A percentile compares a stretch with the other conserved stretches of the same genome.
These are phyloP conservation scores for Carex parvula DNA, from an alignment of 176 grass and related monocot genomes.

Conservation along the genomic window DNA sequence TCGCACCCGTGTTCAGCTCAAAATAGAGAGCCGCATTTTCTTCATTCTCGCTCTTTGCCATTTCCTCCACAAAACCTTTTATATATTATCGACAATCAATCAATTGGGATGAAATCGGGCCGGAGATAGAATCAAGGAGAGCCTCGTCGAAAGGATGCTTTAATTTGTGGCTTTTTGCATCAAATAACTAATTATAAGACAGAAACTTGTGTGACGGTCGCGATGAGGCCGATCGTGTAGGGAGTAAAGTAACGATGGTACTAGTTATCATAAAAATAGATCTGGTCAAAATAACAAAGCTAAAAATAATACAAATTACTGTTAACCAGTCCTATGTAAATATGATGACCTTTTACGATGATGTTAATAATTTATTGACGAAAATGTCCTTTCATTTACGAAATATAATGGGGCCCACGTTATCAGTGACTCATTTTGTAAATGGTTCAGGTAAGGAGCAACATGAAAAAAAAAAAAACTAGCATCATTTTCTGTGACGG, in stretches of 20 bases:
- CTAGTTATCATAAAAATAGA: too few relatives aligned
- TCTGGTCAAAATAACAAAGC: too few relatives aligned
- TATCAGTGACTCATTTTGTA: too few relatives aligned
- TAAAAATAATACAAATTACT: too few relatives aligned
- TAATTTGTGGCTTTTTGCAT: not conserved
- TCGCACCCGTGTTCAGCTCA: constrained; percentile 49
- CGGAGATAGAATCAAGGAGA: too few relatives aligned
- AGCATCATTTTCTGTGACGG: too few relatives aligned
- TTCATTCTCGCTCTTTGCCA: constrained; percentile 1
- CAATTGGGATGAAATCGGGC: not conserved
- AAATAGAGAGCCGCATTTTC: constrained; percentile 21
- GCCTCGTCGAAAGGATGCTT: not conserved
- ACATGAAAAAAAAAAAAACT: too few relatives aligned
- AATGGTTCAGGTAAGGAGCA: too few relatives aligned
- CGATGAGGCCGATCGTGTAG: not conserved
- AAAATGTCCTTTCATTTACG: not conserved
- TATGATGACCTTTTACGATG: not conserved
- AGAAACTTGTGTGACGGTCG: not conserved
- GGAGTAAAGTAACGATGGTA: not conserved
- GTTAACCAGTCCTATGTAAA: too few relatives aligned
- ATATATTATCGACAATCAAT: not conserved
- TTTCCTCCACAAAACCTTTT: not conserved
- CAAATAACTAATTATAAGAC: too few relatives aligned
- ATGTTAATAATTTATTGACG: not conserved
- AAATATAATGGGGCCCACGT: not conserved